Evolutionary conservation across 345 rosid species (phyloP).

Genomic region (Salix udensis): DNA sequence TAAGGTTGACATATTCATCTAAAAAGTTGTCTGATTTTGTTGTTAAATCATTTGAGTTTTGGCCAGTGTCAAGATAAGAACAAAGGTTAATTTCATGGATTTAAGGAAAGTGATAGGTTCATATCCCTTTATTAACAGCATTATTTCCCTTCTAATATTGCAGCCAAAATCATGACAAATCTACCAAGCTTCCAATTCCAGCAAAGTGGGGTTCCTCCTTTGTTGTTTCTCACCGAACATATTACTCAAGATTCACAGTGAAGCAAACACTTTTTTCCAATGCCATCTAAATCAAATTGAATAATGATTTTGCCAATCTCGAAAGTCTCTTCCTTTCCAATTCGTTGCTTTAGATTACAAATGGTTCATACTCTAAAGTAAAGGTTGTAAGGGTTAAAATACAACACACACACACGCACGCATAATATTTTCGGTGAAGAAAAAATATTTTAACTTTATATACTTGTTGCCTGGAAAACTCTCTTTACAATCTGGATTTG

Average conservation of each 20-base stretch:
- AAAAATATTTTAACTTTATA: background rate
- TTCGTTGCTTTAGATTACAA: constrained; percentile 15
- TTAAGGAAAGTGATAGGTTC: background rate
- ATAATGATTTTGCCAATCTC: background rate
- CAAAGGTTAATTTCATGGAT: background rate
- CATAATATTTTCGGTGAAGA: background rate
- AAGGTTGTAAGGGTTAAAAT: background rate
- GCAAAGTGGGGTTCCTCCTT: constrained; percentile 36
- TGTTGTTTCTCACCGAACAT: constrained; percentile 18
- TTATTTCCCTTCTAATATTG: background rate
- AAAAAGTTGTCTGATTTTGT: background rate
- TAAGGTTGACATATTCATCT: background rate
- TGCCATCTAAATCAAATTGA: constrained; percentile 2
- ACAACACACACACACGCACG: background rate
- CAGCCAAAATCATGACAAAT: background rate
- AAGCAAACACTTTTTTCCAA: constrained; percentile 17
- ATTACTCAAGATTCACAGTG: constrained; percentile 31
- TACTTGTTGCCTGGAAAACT: constrained; percentile 32
- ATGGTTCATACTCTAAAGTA: background rate
- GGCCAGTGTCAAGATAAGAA: background rate
- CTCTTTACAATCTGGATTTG: constrained; percentile 18
- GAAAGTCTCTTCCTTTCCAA: constrained; percentile 7
- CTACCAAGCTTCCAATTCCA: constrained; percentile 38
- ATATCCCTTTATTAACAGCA: background rate
- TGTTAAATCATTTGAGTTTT: background rate